phyloP scores from a whole-genome alignment of 768 basidiomycete genomes.

The Kwoniella pini region DNA sequence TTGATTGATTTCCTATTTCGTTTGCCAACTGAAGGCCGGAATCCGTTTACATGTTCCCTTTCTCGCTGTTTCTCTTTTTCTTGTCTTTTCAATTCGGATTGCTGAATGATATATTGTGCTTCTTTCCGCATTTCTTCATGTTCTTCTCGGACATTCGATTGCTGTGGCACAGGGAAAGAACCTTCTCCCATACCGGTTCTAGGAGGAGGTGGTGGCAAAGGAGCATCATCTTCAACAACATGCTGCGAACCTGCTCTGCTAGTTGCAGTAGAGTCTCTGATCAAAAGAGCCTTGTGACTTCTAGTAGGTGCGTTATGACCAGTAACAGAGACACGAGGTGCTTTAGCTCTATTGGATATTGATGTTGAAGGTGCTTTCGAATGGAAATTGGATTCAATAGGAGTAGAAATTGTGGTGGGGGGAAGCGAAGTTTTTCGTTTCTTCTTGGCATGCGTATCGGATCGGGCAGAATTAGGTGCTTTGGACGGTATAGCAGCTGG shows the following conservation, averaged over 20 bases:
- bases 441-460: slow-evolving; percentile 17
- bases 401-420: background rate
- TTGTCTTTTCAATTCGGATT: slow-evolving; percentile 1
- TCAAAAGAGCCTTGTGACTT: slow-evolving; percentile 10
- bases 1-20: slow-evolving; percentile 8
- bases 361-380: background rate
- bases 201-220: slow-evolving; percentile 10
- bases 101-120: slow-evolving; percentile 13
- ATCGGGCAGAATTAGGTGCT: background rate
- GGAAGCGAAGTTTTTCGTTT: slow-evolving; percentile 14
- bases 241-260: slow-evolving; percentile 17
- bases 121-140: background rate
- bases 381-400: background rate
- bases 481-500: background rate
- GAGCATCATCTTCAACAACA: slow-evolving; percentile 27
- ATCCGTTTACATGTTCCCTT: background rate
- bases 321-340: background rate
- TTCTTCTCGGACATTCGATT: slow-evolving; percentile 13
- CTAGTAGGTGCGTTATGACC: slow-evolving; percentile 7
- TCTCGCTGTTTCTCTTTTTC: slow-evolving; percentile 8
- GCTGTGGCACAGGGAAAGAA: slow-evolving; percentile 1
- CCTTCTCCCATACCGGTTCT: slow-evolving; percentile 29
- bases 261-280: background rate
- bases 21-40: slow-evolving; percentile 2
- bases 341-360: background rate